Evolutionary conservation across 2,329 filamentous ascomycete genomes (phyloP).

Genomic region (Mycosphaerelloides madeirae): DNA sequence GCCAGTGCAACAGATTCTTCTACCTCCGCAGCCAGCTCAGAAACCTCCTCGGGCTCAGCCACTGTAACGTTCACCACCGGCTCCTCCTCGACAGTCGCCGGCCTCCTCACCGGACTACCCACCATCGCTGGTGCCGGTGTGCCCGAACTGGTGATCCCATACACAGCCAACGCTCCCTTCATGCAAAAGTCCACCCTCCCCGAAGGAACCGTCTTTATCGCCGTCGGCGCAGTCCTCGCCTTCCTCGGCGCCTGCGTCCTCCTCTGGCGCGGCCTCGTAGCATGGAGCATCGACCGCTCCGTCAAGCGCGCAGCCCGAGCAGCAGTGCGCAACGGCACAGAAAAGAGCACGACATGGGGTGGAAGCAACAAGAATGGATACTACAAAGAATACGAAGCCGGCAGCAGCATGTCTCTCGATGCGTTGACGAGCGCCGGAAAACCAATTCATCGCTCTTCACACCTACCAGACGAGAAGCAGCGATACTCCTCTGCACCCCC

Average conservation of each 20-base stretch:
- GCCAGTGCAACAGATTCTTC: conserved; percentile 24
- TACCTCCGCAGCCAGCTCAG: conserved; percentile 19
- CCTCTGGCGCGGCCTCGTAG: conserved; percentile 80
- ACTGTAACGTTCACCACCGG: conserved; percentile 23
- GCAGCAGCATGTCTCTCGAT: conserved; percentile 54
- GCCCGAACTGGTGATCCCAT: conserved; percentile 71
- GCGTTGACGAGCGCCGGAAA: conserved; percentile 41
- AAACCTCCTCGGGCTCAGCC: conserved; percentile 20
- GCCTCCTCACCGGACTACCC: conserved; percentile 42
- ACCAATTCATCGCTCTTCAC: conserved; percentile 19
- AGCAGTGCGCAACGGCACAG: conserved; percentile 49
- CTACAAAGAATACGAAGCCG: conserved; percentile 44
- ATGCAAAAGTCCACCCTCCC: conserved; percentile 84
- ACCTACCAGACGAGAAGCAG: conserved; percentile 2
- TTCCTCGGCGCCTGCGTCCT: conserved; percentile 77
- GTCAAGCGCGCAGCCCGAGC: conserved; percentile 79
- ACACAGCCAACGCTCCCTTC: conserved; percentile 78
- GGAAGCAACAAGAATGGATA: conserved; percentile 11
- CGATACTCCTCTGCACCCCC: conserved; percentile 49
- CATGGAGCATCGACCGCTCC: conserved; percentile 85
- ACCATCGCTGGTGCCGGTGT: conserved; percentile 54
- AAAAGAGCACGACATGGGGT: conserved; percentile 32
- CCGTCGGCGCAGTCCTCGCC: conserved; percentile 81
- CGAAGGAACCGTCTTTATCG: conserved; percentile 94
- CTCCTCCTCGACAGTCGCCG: no score